Evolutionary conservation across 1,139 yeast genomes (phyloP).

Genomic region (Debaryomyces singareniensis): DNA sequence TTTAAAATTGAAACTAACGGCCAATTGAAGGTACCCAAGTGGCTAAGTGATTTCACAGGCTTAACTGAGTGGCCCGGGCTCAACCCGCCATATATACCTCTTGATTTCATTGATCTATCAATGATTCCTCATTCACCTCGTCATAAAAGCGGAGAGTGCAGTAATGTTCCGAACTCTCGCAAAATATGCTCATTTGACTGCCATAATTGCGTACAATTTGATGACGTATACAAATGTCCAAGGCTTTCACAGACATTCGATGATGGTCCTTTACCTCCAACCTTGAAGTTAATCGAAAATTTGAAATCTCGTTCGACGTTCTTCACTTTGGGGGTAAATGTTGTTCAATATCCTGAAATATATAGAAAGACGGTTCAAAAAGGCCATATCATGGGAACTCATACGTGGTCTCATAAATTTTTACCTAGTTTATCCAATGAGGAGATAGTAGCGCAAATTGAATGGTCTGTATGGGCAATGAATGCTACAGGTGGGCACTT

Average conservation of each 20-base stretch:
- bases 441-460: slow-evolving; percentile 77
- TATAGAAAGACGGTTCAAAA: slow-evolving; percentile 48
- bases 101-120: slow-evolving; percentile 58
- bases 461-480: slow-evolving; percentile 98
- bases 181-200: slow-evolving; percentile 80
- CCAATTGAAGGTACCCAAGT: slow-evolving; percentile 49
- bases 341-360: slow-evolving; percentile 68
- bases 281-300: slow-evolving; percentile 49
- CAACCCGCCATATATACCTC: slow-evolving; percentile 81
- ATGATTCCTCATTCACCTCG: slow-evolving; percentile 42
- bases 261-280: slow-evolving; percentile 84
- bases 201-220: slow-evolving; percentile 66
- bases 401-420: slow-evolving; percentile 90
- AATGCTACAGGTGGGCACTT: slow-evolving; percentile 84
- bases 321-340: slow-evolving; percentile 79
- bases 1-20: background rate
- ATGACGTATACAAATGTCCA: slow-evolving; percentile 74
- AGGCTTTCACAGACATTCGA: slow-evolving; percentile 82
- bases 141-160: slow-evolving; percentile 60
- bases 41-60: slow-evolving; percentile 76
- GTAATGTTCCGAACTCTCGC: slow-evolving; percentile 28
- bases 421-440: slow-evolving; percentile 74
- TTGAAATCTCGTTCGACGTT: slow-evolving; percentile 60
- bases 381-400: slow-evolving; percentile 83
- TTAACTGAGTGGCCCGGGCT: slow-evolving; percentile 74